These are phyloP conservation scores for Phytophthora ramorum DNA, from an alignment of 352 stramenopile species.

Conservation along the genomic window DNA sequence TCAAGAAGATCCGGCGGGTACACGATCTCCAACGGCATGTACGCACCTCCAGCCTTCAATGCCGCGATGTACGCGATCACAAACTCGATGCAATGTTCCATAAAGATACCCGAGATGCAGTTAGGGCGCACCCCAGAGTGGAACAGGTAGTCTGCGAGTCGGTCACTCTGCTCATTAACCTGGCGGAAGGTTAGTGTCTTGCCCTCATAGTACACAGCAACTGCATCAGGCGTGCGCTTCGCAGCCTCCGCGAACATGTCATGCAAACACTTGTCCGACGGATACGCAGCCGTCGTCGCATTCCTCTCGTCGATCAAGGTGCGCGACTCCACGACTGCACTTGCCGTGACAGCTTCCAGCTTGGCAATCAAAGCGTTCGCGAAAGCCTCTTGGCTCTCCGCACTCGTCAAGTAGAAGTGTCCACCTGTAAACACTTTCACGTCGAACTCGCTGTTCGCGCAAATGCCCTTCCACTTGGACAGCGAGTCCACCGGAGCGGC, in stretches of 20 bases:
- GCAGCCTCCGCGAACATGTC: conserved; percentile 82
- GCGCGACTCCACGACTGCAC: conserved; percentile 53
- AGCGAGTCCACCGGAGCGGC: conserved; percentile 46
- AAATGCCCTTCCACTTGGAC: conserved; percentile 44
- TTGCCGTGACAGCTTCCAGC: conserved; percentile 40
- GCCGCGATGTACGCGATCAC: conserved; percentile 91
- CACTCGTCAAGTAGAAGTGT: conserved; percentile 70
- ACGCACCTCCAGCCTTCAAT: conserved; percentile 90
- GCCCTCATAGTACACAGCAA: conserved; percentile 80
- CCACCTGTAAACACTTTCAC: conserved; percentile 60
- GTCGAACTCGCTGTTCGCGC: conserved; percentile 36
- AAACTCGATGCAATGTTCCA: conserved; percentile 94
- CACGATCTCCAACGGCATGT: conserved; percentile 91
- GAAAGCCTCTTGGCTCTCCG: conserved; percentile 42
- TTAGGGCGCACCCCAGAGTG: conserved; percentile 70
- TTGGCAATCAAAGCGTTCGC: conserved; percentile 43
- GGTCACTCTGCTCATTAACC: conserved; percentile 71
- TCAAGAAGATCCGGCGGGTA: conserved; percentile 92
- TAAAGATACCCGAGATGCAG: conserved; percentile 85
- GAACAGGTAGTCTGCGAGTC: conserved; percentile 72
- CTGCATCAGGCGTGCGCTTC: conserved; percentile 59
- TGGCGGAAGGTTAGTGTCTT: conserved; percentile 72
- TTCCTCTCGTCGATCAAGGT: conserved; percentile 62
- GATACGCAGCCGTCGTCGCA: conserved; percentile 59
- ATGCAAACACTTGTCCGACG: conserved; percentile 78